Evolutionary conservation across 371 early-diverging fungal genomes (phyloP), one percentile per base, ranked within the genome.

Genomic region (Thermomucor indicae-seudaticae): DNA sequence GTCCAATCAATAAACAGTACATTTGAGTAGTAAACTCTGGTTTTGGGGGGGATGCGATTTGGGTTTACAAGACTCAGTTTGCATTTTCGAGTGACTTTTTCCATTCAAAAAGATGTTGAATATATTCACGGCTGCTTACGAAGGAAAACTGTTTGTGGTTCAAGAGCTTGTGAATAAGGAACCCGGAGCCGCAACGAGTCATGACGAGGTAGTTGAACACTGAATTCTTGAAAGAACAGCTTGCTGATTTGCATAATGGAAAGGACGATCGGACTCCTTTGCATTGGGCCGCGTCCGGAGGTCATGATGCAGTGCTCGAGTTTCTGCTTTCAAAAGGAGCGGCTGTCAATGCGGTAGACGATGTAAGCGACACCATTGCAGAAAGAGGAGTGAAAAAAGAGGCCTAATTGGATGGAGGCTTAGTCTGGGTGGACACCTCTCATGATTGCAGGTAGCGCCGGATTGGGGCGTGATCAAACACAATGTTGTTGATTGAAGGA

Each of bases 211-310:
- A 57, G 62, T 58, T 6, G 55, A 60, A 49, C 27, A 6, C 12
- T 12, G 28, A 62, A 42, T 27, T 20, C 23, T 19, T 16, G 5
- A 5, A 16, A 19, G 3, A 14, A 3, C 10, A 25, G 29, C 10
- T 41, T 24, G 70, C 59, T 29, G 63, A 65, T 25, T 32, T 10
- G 11, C 11, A 19, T 14, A 37, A 30, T 28, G 24, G 1, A 37
- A 39, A 71, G 64, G 70, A 65, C 58, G 64, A 58, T 29, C 54
- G 74, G 32, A 68, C 58, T 20, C 65, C 62, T 24, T 43, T 65
- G 19, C 72, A 71, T 51, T 69, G 75, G 72, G 85, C 83, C 24
- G 77, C 84, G 0, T 86, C 88, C 12, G 86, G 85, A 47, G 90
- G 88, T 32, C 84, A 80, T 47, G 53, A 57, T 8, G 72, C 82